phyloP scores from a whole-genome alignment of 164 flowering plant genomes.

The Paratinospora sagittata region DNA sequence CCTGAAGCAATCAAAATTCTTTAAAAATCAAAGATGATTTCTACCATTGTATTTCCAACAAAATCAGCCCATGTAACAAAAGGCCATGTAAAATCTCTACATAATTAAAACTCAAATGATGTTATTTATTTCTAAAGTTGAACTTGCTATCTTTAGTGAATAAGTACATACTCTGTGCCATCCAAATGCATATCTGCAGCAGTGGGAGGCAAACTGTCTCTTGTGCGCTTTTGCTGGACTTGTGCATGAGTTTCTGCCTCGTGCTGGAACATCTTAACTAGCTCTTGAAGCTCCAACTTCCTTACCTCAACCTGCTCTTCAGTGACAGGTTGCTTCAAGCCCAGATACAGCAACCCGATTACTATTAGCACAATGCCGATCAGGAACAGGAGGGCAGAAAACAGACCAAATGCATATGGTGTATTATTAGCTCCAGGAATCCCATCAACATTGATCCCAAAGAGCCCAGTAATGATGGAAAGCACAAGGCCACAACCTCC shows the following conservation, averaged over 20 bases:
- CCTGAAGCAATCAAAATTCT: background rate
- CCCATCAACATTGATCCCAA: conserved; percentile 95
- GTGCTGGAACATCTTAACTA: conserved; percentile 88
- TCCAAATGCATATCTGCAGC: conserved; percentile 24
- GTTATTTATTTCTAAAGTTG: background rate
- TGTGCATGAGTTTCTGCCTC: conserved; percentile 94
- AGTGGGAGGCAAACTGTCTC: conserved; percentile 50
- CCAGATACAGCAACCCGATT: conserved; percentile 62
- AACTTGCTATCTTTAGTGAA: conserved; percentile 9
- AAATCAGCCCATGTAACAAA: background rate
- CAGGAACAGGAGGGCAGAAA: conserved; percentile 47
- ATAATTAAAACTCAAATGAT: background rate
- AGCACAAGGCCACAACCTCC: conserved; percentile 92
- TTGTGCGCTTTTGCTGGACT: conserved; percentile 38
- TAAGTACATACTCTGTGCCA: conserved; percentile 21
- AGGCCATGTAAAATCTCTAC: background rate
- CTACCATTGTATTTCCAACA: background rate
- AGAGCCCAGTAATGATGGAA: conserved; percentile 77
- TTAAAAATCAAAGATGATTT: background rate
- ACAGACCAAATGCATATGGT: conserved; percentile 84
- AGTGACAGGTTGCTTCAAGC: conserved; percentile 55
- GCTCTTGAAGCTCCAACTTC: conserved; percentile 70
- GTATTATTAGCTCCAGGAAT: conserved; percentile 71
- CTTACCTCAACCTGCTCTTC: conserved; percentile 67
- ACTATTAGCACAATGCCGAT: conserved; percentile 55